Conservation (phyloP, 805 yeast species). For the Nakazawaea ishiwadae region DNA sequence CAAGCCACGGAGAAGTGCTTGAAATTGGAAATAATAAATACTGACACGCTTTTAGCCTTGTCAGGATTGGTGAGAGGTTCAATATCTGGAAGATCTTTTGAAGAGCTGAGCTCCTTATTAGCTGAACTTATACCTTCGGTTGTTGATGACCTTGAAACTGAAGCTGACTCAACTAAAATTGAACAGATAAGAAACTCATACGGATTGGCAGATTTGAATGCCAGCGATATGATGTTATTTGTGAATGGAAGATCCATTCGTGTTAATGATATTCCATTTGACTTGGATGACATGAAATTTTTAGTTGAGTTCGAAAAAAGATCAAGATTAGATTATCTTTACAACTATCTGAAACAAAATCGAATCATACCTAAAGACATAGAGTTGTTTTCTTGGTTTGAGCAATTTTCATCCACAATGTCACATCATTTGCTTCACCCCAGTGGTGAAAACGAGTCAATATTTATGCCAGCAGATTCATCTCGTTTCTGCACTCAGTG, state of each 20-base stretch:
- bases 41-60: neutral
- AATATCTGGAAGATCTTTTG: too few species aligned
- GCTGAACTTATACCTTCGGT: too few species aligned
- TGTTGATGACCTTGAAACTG: too few species aligned
- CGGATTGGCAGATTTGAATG: neutral
- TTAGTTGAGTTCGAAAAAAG: constrained; percentile 43
- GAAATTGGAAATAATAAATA: constrained; percentile 19
- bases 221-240: constrained; percentile 26
- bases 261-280: constrained; percentile 3
- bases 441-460: too few species aligned
- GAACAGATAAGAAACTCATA: neutral
- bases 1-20: constrained; percentile 5
- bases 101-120: too few species aligned
- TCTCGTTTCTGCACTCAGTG: constrained; percentile 16
- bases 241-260: constrained; percentile 50
- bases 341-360: constrained; percentile 24
- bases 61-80: neutral
- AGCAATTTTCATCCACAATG: too few species aligned
- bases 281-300: constrained; percentile 26
- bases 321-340: constrained; percentile 31
- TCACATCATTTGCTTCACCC: too few species aligned
- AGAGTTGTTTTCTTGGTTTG: too few species aligned
- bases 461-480: too few species aligned
- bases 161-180: neutral
- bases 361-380: too few species aligned